Conservation (phyloP, 2,329 filamentous ascomycete species). For the Xylariales sp. region DNA sequence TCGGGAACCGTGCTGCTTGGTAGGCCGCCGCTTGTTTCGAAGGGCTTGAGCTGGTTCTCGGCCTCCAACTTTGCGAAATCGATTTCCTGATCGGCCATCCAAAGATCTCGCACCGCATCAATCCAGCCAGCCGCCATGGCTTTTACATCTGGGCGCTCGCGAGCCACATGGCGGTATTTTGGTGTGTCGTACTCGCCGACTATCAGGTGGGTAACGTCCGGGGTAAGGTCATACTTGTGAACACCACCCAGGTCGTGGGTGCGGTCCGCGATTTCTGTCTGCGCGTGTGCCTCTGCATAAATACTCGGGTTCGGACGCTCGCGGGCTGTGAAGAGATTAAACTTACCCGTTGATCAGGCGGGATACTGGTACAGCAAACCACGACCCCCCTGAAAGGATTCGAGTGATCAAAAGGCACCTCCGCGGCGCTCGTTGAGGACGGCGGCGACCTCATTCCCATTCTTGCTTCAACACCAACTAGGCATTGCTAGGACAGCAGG, state of each 20-base stretch:
- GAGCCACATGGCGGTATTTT: constrained; percentile 94
- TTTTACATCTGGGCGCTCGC: constrained; percentile 79
- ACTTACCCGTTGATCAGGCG: constrained; percentile 71
- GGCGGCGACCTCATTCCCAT: constrained; percentile 5
- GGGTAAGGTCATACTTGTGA: constrained; percentile 87
- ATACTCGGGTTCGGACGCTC: too few relatives aligned
- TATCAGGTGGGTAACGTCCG: constrained; percentile 90
- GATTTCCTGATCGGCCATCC: constrained; percentile 75
- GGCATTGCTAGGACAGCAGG: neutral
- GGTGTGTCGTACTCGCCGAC: constrained; percentile 85
- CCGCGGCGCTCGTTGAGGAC: neutral
- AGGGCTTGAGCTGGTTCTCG: constrained; percentile 58
- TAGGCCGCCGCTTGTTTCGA: constrained; percentile 49
- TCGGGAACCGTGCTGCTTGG: constrained; percentile 21
- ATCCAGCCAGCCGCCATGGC: constrained; percentile 83
- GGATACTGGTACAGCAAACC: constrained; percentile 83
- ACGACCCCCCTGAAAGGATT: constrained; percentile 67
- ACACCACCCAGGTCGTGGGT: constrained; percentile 79
- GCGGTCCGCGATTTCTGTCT: constrained; percentile 56
- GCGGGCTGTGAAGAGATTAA: too few relatives aligned
- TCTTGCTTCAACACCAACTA: neutral
- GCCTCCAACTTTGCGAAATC: constrained; percentile 67
- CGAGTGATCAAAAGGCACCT: constrained; percentile 45
- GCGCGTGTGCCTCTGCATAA: neutral
- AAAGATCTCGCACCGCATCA: constrained; percentile 70